phyloP scores from a whole-genome alignment of 2,329 filamentous ascomycete species.

The Colletotrichum sp. region DNA sequence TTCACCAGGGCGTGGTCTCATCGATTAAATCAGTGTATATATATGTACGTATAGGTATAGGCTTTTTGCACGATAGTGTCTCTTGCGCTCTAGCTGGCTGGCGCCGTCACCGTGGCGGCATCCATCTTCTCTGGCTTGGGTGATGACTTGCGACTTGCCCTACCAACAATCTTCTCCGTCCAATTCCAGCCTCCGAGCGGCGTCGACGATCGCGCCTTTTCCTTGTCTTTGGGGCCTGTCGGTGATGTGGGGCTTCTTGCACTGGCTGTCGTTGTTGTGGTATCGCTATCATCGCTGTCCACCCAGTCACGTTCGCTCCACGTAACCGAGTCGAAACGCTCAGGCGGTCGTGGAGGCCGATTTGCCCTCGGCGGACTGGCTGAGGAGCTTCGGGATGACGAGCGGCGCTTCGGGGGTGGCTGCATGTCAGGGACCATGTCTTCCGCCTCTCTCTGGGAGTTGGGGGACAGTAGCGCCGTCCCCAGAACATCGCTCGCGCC shows the following conservation, averaged over 20 bases:
- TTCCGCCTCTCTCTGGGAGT: constrained; percentile 38
- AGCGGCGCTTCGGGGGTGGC: constrained; percentile 10
- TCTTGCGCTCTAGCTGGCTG: neutral
- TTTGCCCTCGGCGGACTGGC: constrained; percentile 10
- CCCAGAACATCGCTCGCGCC: constrained; percentile 24
- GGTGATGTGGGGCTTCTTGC: constrained; percentile 1
- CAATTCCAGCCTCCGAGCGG: constrained; percentile 50
- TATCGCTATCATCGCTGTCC: constrained; percentile 55
- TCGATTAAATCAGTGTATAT: constrained; percentile 5
- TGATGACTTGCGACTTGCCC: constrained; percentile 22
- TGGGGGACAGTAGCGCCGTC: constrained; percentile 28
- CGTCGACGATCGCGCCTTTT: constrained; percentile 18
- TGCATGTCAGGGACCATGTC: constrained; percentile 54
- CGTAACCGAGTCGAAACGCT: constrained; percentile 55
- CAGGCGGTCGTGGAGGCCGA: neutral
- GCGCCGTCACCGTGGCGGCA: neutral
- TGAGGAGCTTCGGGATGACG: constrained; percentile 8
- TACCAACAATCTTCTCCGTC: constrained; percentile 60
- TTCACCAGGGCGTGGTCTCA: neutral
- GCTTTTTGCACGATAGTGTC: neutral
- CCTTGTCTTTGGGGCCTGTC: constrained; percentile 24
- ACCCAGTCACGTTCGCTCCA: constrained; percentile 73
- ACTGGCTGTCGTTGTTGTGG: constrained; percentile 21
- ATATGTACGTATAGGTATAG: neutral
- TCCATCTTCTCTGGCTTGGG: neutral